A percentile compares a stretch with the other conserved stretches of the same genome.
Evolutionary conservation across 805 yeast genomes (phyloP).

Genomic region (Yamadazyma akitaensis): DNA sequence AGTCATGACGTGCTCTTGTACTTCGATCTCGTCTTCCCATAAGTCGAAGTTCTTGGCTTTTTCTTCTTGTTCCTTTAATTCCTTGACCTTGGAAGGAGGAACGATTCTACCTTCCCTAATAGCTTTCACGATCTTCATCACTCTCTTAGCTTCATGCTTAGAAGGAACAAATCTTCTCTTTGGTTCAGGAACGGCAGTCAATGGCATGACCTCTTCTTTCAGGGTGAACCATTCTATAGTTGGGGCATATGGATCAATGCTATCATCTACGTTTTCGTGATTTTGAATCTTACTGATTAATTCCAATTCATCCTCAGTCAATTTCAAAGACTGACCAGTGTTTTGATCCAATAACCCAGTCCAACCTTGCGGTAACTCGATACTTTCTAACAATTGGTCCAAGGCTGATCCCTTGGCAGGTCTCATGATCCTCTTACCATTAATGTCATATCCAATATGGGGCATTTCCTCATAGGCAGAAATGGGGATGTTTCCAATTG

Average conservation of each 20-base stretch:
- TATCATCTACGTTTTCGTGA: constrained; percentile 79
- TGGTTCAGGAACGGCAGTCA: constrained; percentile 93
- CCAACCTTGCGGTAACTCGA: constrained; percentile 98
- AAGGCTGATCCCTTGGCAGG: constrained; percentile 97
- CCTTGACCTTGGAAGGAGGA: constrained; percentile 60
- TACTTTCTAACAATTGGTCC: constrained; percentile 82
- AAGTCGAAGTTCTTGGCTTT: constrained; percentile 62
- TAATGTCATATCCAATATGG: constrained; percentile 93
- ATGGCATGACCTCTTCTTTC: constrained; percentile 81
- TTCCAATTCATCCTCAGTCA: constrained; percentile 84
- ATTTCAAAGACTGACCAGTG: constrained; percentile 81
- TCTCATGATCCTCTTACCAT: constrained; percentile 97
- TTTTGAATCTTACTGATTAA: constrained; percentile 80
- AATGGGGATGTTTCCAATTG: constrained; percentile 90
- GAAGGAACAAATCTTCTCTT: constrained; percentile 96
- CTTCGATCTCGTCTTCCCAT: constrained; percentile 63
- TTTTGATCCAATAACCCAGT: constrained; percentile 90
- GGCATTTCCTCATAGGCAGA: constrained; percentile 97
- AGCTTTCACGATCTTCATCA: constrained; percentile 94
- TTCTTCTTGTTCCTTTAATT: constrained; percentile 47
- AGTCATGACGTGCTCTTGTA: constrained; percentile 80
- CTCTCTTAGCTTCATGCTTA: constrained; percentile 91
- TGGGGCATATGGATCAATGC: constrained; percentile 86
- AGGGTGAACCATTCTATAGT: constrained; percentile 94
- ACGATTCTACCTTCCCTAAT: constrained; percentile 94